Base-by-base conservation (phyloP, 257 asterid genomes). In the Solanum peruvianum region DNA sequence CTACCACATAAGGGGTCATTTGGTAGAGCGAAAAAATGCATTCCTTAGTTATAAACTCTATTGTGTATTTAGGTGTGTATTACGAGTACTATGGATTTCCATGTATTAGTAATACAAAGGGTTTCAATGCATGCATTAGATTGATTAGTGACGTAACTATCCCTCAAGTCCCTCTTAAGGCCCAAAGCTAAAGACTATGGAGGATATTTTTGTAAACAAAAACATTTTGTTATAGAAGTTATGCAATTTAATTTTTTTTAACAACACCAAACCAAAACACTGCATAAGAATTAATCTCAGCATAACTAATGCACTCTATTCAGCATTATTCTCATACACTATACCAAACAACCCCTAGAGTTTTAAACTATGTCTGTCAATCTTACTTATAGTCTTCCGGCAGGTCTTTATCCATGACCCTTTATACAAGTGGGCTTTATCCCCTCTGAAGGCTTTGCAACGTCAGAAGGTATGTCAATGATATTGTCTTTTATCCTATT, bases 351-450 rank as follows among this genome's bases (percentile, higher is more conserved):
- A 21, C 27, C 2, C 66, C 66, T 9, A 21, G 45, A n/a, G n/a
- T 35, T 25, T n/a, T 49, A 84, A 29, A 81, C 45, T 81, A 42
- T 80, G 85, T n/a, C 12, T 11, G 18, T 49, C 44, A 81, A 42
- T 47, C 69, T 29, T 31, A 27, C 71, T 86, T 25, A 49, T 82
- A 90, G 64, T 69, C 87, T 73, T 85, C 18, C 42, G 92, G 91
- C 92, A 97, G 99, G 99, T 97, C 90, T 97, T 97, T 90, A 97
- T 97, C 93, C 98, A 97, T 86, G 99, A 97, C 87, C 99, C 99
- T 71, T 88, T 97, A 83, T 97, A 95, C 81, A 97, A 95, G 93
- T 95, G 99, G 99, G 99, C 99, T 88, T 87, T 97, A 85, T 97
- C 99, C 42, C 99, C 99, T 87, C 92, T 97, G 82, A 95, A 97